Conservation (phyloP, 192 early-diverging fungal species). For the Kappamyces sp. region DNA sequence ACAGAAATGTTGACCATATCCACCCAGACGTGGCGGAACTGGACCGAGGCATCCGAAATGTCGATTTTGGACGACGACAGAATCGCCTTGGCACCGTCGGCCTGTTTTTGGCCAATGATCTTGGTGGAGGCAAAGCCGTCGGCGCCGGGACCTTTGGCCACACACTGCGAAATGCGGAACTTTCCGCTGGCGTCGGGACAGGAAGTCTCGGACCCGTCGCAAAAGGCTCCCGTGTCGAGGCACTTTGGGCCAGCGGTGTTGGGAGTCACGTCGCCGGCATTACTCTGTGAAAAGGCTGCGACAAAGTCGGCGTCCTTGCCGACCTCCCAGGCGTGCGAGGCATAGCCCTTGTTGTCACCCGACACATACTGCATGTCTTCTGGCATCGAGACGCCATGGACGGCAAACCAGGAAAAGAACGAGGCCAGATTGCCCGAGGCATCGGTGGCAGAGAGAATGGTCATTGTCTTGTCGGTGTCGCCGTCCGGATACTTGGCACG, state of each 20-base stretch:
- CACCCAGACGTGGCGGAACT: slow-evolving; percentile 39
- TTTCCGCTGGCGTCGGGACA: slow-evolving; percentile 27
- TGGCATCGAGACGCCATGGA: slow-evolving; percentile 39
- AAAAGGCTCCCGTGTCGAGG: slow-evolving; percentile 33
- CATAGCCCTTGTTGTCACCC: slow-evolving; percentile 49
- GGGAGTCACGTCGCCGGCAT: slow-evolving; percentile 41
- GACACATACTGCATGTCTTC: slow-evolving; percentile 25
- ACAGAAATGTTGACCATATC: slow-evolving; percentile 31
- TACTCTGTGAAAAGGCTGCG: slow-evolving; percentile 41
- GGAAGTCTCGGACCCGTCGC: slow-evolving; percentile 33
- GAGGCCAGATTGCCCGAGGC: slow-evolving; percentile 8
- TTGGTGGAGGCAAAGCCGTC: slow-evolving; percentile 31
- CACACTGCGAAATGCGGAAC: slow-evolving; percentile 22
- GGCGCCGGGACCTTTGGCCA: slow-evolving; percentile 37
- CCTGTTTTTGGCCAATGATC: slow-evolving; percentile 34
- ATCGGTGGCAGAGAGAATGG: slow-evolving; percentile 11
- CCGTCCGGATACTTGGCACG: slow-evolving; percentile 29
- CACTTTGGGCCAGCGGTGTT: slow-evolving; percentile 33
- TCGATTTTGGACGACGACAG: neutral
- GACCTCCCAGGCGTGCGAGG: slow-evolving; percentile 34
- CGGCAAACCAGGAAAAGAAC: slow-evolving; percentile 37
- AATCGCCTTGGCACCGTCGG: slow-evolving; percentile 8
- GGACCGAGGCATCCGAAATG: slow-evolving; percentile 5
- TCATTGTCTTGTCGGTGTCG: slow-evolving; percentile 31
- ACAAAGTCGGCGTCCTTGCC: slow-evolving; percentile 31